Base-by-base conservation (phyloP, 352 stramenopile species). In the Phytophthora fragariaefolia region DNA sequence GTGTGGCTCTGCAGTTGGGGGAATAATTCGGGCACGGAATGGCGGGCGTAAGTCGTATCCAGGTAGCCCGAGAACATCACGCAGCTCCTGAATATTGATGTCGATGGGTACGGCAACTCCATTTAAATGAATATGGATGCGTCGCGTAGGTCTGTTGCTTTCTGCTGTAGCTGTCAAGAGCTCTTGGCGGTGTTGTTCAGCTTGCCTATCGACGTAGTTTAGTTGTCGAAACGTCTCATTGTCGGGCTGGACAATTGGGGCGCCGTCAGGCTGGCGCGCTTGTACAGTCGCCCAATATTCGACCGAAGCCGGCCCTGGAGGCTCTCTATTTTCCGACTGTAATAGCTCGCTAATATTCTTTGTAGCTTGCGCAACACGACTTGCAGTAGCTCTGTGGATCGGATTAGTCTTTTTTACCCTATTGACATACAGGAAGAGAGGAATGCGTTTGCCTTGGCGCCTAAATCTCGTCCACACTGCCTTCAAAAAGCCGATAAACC, bases 221-320 rank as follows among this genome's bases (percentile, higher is more conserved):
- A 45, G 28, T 10, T 56, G 49, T 18, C 12, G 18, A 45, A 45
- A 56, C 9, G 49, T 56, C 13, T 56, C 49, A 20, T 32, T 32
- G 20, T 45, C 49, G 5, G 49, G 28, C 2, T 17, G 5, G 1
- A 56, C 27, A 40, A 56, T 3, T 32, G 49, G 18, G 2, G 49
- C 26, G 4, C 5, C 17, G 13, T 56, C 18, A 1, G 28, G 12
- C 20, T 56, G 20, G 1, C 18, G 49, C 7, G 28, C 28, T 43
- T 56, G 28, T 2, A 45, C 49, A 1, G 18, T 56, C 4, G 28
- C 49, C 26, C 47, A 38, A 38, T 38, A 38, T 38, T 38, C 32
- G 10, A 38, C 10, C 9, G 10, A 38, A 38, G 32, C 32, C 7
- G 32, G 10, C 17, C 32, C 32, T 38, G 32, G 32, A 3, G 32